These are phyloP conservation scores for Petasospora rhodanensis DNA, from an alignment of 1,139 yeast genomes.

Conservation along the genomic window DNA sequence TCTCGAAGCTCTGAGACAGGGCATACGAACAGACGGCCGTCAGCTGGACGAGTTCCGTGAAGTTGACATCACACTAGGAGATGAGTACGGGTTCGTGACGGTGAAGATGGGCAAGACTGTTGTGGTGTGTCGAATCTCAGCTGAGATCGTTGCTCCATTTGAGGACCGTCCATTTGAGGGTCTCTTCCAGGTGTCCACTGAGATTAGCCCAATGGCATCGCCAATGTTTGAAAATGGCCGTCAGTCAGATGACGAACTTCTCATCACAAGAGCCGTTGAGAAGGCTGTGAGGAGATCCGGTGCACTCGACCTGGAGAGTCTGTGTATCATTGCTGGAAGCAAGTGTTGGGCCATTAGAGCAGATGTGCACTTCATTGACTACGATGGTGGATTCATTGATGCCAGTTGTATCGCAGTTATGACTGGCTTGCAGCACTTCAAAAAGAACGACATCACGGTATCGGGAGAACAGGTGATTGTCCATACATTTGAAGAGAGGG, in stretches of 20 bases:
- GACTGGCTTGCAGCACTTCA: constrained; percentile 78
- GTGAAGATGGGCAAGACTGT: constrained; percentile 70
- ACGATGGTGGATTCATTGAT: constrained; percentile 90
- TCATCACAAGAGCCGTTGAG: constrained; percentile 78
- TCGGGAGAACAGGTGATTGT: constrained; percentile 66
- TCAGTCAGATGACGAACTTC: constrained; percentile 71
- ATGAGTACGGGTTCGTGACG: constrained; percentile 77
- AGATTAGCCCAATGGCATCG: constrained; percentile 85
- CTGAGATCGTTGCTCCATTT: constrained; percentile 75
- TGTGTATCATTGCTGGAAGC: constrained; percentile 87
- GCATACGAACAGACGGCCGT: constrained; percentile 68
- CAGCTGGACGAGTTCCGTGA: constrained; percentile 57
- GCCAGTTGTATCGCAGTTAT: constrained; percentile 88
- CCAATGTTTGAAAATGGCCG: constrained; percentile 70
- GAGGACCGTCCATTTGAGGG: constrained; percentile 97
- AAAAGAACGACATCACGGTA: constrained; percentile 78
- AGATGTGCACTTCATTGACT: constrained; percentile 81
- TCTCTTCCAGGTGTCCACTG: constrained; percentile 75
- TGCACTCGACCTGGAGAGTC: constrained; percentile 83
- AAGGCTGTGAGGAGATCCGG: constrained; percentile 87
- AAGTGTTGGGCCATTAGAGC: constrained; percentile 90
- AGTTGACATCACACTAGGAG: constrained; percentile 59
- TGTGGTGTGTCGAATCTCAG: constrained; percentile 73
- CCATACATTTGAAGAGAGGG: constrained; percentile 71
- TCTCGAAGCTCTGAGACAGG: constrained; percentile 56